Evolutionary conservation across 345 rosid species (phyloP), one percentile per base, ranked within the genome.

Genomic region (Heritiera fomes): DNA sequence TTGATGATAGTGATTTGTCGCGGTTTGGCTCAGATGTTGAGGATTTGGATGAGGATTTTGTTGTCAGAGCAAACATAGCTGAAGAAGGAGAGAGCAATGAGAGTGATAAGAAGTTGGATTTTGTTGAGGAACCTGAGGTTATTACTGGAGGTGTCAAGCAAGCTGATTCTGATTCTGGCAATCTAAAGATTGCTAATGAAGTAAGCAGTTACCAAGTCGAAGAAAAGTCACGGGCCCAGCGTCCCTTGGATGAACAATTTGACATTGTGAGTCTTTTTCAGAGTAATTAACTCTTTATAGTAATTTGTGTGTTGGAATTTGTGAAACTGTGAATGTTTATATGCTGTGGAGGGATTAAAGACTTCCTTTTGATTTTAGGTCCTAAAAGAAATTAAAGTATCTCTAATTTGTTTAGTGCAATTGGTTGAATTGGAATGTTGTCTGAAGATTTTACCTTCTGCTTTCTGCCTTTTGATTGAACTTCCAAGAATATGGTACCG

Each of bases 31-130:
- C 98, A 4, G 98, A 92, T 82, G 85, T 82, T 45, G 99, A 90
- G 83, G 94, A 92, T 75, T 79, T 94, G 94, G 99, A 94, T 59
- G 99, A 92, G 85, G 97, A 96, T 85, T 96, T 96, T 71, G 85
- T 94, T 30, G 66, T 96, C 32, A 88, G 72, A 79, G 97, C 94
- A 2, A 96, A 91, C 85, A 73, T 78, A 75, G 80, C 87, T 2
- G 90, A 88, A 11, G 85, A 63, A 14, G 89, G 80, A 60, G 90
- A 83, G 32, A 75, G 73, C 74, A 75, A 82, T 52, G 82, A 80
- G 76, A 73, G 77, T 75, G 80, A 63, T 80, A 49, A 63, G 80
- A 84, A 75, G 79, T 28, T 73, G 52, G 74, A 76, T 81, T 73
- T 67, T 63, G n/a, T 77, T 56, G 78, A 79, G 76, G 85, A 80